A percentile compares a stretch with the other conserved stretches of the same genome.
Evolutionary conservation across 2,329 filamentous ascomycete genomes (phyloP).

Genomic region (Teratosphaeria gauchensis): DNA sequence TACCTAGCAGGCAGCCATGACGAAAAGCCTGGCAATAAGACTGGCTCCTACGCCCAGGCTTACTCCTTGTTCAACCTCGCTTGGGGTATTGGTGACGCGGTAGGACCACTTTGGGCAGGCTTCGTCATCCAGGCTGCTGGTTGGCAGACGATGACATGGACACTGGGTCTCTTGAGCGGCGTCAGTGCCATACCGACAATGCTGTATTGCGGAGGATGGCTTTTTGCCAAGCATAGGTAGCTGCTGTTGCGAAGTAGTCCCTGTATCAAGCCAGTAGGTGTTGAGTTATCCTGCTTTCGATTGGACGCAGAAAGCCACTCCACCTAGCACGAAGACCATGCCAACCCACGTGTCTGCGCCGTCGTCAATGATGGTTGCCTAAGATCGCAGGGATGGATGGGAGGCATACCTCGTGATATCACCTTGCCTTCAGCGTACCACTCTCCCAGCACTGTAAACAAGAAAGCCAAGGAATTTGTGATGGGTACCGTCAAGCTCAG

Average conservation of each 20-base stretch:
- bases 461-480: conserved; percentile 83
- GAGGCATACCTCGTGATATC: conserved; percentile 61
- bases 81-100: conserved; percentile 14
- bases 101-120: conserved; percentile 17
- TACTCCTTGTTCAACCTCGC: conserved; percentile 35
- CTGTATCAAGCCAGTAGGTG: neutral
- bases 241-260: neutral
- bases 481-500: conserved; percentile 89
- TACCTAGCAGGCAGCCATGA: conserved; percentile 8
- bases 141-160: conserved; percentile 16
- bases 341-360: conserved; percentile 67
- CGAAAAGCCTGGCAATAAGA: conserved; percentile 1
- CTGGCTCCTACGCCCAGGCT: conserved; percentile 38
- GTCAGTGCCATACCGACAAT: conserved; percentile 39
- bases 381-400: neutral
- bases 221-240: neutral
- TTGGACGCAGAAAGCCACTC: conserved; percentile 76
- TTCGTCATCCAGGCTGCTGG: conserved; percentile 15
- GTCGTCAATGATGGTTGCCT: conserved; percentile 5
- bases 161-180: conserved; percentile 28
- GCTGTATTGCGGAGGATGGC: conserved; percentile 11
- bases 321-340: conserved; percentile 66
- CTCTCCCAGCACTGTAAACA: conserved; percentile 92
- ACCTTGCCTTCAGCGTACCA: conserved; percentile 92
- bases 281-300: conserved; percentile 26